A percentile compares a stretch with the other conserved stretches of the same genome.
Conservation (phyloP, 2,329 filamentous ascomycete genomes). For the Dactylellina leptospora region DNA sequence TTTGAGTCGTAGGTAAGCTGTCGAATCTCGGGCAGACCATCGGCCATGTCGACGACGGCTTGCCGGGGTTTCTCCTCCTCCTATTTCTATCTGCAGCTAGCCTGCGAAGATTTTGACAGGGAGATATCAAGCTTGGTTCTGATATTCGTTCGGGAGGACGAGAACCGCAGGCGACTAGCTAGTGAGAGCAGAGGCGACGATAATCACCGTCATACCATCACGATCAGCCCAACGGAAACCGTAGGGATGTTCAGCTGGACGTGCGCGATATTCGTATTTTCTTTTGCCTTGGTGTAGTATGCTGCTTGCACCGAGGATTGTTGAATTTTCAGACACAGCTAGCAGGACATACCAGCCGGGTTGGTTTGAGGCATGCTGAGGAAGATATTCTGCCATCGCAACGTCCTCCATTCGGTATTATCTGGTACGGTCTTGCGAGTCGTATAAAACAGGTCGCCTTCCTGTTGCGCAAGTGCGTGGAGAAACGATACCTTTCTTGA, state of each 20-base stretch:
- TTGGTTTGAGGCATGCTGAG: slow-evolving; percentile 10
- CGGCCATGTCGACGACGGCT: slow-evolving; percentile 5
- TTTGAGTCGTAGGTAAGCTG: slow-evolving; percentile 1
- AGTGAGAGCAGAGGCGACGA: slow-evolving; percentile 5
- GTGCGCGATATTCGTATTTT: slow-evolving; percentile 48
- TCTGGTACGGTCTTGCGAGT: background rate
- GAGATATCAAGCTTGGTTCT: too few species aligned
- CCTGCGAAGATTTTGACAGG: slow-evolving; percentile 1
- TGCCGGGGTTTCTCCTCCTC: too few species aligned
- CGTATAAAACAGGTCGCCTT: slow-evolving; percentile 10
- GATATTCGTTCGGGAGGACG: slow-evolving; percentile 15
- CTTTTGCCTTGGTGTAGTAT: slow-evolving; percentile 16
- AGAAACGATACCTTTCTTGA: background rate
- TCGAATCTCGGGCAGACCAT: slow-evolving; percentile 19
- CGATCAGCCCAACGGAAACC: slow-evolving; percentile 52
- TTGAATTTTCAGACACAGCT: slow-evolving; percentile 39
- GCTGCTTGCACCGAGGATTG: slow-evolving; percentile 26
- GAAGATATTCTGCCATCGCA: background rate
- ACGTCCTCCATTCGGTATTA: background rate
- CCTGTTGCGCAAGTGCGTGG: background rate
- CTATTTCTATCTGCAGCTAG: background rate
- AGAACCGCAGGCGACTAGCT: slow-evolving; percentile 3
- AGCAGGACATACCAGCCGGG: slow-evolving; percentile 31
- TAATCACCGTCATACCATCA: slow-evolving; percentile 46
- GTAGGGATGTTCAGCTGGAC: slow-evolving; percentile 45